Evolutionary conservation across 331 rosid genomes (phyloP).

Genomic region (Cucumis variabilis): DNA sequence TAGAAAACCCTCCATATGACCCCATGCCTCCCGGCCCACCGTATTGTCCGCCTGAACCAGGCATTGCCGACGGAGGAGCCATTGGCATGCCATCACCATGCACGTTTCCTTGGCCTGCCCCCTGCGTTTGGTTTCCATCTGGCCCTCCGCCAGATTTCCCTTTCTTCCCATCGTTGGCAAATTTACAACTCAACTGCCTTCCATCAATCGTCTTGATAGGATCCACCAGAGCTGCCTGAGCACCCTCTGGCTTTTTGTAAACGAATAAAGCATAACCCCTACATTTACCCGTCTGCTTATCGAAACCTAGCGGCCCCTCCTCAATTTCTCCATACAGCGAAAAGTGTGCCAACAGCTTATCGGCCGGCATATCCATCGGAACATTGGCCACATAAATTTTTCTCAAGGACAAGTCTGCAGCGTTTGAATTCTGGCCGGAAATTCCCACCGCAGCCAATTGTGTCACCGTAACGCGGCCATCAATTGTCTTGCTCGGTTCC

Average conservation of each 20-base stretch:
- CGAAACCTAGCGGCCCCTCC: conserved; percentile 96
- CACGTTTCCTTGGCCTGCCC: conserved; percentile 41
- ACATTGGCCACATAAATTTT: conserved; percentile 95
- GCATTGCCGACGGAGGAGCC: conserved; percentile 52
- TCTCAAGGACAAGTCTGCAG: conserved; percentile 59
- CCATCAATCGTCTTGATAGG: conserved; percentile 89
- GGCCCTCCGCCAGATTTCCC: conserved; percentile 61
- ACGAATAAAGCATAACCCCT: conserved; percentile 89
- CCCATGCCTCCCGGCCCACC: conserved; percentile 69
- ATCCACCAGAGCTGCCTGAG: conserved; percentile 77
- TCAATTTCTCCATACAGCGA: conserved; percentile 86
- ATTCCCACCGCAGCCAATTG: conserved; percentile 89
- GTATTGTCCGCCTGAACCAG: conserved; percentile 61
- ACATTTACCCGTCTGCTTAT: conserved; percentile 88
- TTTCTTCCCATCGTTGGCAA: conserved; percentile 89
- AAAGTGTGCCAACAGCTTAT: conserved; percentile 76
- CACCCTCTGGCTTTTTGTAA: conserved; percentile 83
- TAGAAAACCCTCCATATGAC: conserved; percentile 66
- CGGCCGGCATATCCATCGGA: conserved; percentile 78
- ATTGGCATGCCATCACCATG: conserved; percentile 76
- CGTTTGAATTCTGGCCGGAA: conserved; percentile 36
- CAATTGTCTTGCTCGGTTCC: conserved; percentile 95
- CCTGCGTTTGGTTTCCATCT: conserved; percentile 55
- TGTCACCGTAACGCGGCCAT: conserved; percentile 92
- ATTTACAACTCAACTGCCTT: conserved; percentile 74